Conservation (phyloP, 2,329 filamentous ascomycete genomes). For the Epichloe baconii region DNA sequence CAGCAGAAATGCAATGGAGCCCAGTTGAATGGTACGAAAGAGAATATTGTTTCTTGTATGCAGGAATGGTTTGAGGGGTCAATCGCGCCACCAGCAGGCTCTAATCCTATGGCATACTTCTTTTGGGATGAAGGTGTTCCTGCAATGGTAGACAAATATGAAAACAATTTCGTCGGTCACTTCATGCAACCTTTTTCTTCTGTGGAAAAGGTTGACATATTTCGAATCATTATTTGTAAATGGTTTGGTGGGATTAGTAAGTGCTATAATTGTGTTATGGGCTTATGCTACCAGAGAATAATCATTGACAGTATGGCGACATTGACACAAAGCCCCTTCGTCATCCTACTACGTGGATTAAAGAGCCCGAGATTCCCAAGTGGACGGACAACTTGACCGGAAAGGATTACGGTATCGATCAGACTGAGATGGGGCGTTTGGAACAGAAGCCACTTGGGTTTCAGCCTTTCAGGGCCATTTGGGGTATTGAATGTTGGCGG, state of each 20-base stretch:
- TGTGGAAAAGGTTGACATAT: conserved; percentile 1
- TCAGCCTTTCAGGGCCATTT: background rate
- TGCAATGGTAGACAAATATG: conserved; percentile 1
- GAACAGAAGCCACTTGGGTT: background rate
- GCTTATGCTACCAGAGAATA: background rate
- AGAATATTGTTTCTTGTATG: background rate
- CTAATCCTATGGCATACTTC: conserved; percentile 2
- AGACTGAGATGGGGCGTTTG: background rate
- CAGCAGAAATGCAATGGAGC: conserved; percentile 5
- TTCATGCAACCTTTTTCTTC: conserved; percentile 1
- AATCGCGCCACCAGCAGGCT: background rate
- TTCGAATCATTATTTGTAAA: conserved; percentile 3
- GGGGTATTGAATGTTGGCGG: conserved; percentile 1
- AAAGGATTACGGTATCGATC: background rate
- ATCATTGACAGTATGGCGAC: conserved; percentile 1
- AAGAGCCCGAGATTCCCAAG: background rate
- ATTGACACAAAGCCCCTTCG: conserved; percentile 2
- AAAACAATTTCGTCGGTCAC: background rate
- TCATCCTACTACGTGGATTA: conserved; percentile 3
- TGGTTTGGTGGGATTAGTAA: conserved; percentile 4
- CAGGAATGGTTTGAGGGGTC: background rate
- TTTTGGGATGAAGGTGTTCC: conserved; percentile 3
- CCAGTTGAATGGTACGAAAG: conserved; percentile 1
- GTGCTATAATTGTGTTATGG: background rate
- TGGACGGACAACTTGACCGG: conserved; percentile 3